Evolutionary conservation across 75 land plant genomes (phyloP).

Genomic region (Gnetum montanum): DNA sequence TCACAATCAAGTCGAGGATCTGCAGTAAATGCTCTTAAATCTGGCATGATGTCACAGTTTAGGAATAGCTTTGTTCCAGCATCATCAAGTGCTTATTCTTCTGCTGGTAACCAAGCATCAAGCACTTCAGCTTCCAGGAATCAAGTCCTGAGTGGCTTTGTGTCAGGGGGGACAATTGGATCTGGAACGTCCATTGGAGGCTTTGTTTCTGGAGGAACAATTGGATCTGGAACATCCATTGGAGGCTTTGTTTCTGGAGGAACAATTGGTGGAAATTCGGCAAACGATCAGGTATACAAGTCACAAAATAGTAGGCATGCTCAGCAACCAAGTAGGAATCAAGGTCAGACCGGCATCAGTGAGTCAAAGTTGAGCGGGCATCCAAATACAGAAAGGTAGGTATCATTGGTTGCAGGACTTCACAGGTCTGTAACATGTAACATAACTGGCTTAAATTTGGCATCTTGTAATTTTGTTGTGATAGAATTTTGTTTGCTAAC

Average conservation of each 20-base stretch:
- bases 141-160: constrained; percentile 46
- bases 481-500: no score
- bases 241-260: constrained; percentile 4
- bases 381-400: constrained; percentile 41
- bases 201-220: background rate
- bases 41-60: constrained; percentile 92
- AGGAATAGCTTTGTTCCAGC: constrained; percentile 91
- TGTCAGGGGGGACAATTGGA: constrained; percentile 80
- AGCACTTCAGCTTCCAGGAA: constrained; percentile 16
- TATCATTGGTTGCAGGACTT: background rate
- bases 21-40: constrained; percentile 61
- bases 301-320: no score
- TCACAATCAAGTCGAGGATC: constrained; percentile 36
- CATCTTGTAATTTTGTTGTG: no score
- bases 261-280: constrained; percentile 7
- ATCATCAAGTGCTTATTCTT: constrained; percentile 32
- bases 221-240: constrained; percentile 9
- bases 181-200: constrained; percentile 20
- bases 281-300: no score
- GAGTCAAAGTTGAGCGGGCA: constrained; percentile 15
- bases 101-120: constrained; percentile 11
- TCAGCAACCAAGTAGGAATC: constrained; percentile 27
- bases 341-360: constrained; percentile 1
- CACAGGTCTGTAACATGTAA: no score
- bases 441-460: no score